Conservation (phyloP, 2,329 filamentous ascomycete genomes). For the Aquanectria penicillioides region DNA sequence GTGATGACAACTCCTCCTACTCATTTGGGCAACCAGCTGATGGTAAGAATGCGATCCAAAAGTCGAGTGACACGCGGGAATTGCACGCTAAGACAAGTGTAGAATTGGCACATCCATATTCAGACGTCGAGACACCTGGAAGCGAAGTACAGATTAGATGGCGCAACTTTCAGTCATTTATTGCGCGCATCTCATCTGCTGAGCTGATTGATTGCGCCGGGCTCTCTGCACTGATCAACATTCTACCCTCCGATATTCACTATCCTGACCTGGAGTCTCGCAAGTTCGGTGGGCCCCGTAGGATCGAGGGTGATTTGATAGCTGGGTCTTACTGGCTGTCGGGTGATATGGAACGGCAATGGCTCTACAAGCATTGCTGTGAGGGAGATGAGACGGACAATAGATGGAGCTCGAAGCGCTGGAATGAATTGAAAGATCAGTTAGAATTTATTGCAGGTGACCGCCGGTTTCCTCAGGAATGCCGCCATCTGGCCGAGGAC, state of each 20-base stretch:
- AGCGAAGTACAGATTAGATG: not conserved
- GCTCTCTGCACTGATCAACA: not conserved
- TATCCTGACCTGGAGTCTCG: not conserved
- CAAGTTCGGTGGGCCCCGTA: not conserved
- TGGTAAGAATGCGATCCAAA: not conserved
- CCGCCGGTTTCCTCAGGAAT: not conserved
- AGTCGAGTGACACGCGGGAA: not conserved
- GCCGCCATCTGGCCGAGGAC: not conserved
- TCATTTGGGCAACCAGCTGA: not conserved
- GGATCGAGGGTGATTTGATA: not conserved
- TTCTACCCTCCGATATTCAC: not conserved
- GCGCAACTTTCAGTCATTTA: not conserved
- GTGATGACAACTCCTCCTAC: not conserved
- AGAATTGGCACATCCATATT: not conserved
- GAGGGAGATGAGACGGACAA: not conserved
- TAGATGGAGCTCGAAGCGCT: not conserved
- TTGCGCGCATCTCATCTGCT: not conserved
- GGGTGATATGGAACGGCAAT: not conserved
- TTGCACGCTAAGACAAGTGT: not conserved
- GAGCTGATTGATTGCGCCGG: not conserved
- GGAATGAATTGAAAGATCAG: not conserved
- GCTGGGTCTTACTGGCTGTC: not conserved
- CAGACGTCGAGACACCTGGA: not conserved
- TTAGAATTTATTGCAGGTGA: not conserved
- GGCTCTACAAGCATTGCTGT: not conserved